Base-by-base conservation (phyloP, 169 alveolate genomes). In the Miamiensis avidus region DNA sequence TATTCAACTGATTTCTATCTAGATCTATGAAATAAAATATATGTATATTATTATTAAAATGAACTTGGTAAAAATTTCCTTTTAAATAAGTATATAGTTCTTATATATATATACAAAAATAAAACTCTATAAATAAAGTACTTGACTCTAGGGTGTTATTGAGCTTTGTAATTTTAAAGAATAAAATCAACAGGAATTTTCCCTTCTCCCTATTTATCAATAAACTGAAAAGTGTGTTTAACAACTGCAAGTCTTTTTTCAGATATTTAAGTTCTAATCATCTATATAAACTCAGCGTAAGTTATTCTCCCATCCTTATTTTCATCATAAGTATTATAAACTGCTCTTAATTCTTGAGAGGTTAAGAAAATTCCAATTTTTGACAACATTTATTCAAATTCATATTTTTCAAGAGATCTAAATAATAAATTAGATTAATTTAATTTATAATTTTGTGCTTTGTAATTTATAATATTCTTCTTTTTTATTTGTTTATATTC, bases 1-100 rank as follows among this genome's bases (percentile, higher is more conserved):
- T 89, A 82, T 81, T 93, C 96, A 27, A 85, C 89, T 29, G 88
- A 90, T 89, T 93, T 93, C 32, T 93, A 92, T 82, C 96, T 90
- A 26, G 93, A 86, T 75, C 88, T 84, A 26, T 49, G 25, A 65
- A 79, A 33, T n/a, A 79, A 79, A 11, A 20, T 32, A 34, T 74
- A 34, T 79, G 11, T 27, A 49, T 79, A 79, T 28, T 72, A 20
- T 49, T 31, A 28, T 79, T 28, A 28, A 69, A 64, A 65, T 27
- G 29, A 28, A 33, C 33, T 79, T 74, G 31, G 25, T 25, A 33
- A 16, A 31, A 0, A 31, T 33, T 31, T 33, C 28, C 25, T 25
- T 15, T 4, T 15, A 11, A 84, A 31, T 28, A 34, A 77, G 76
- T 84, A 92, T 0, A 31, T 1, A 34, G 75, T 34, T 25, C 32